Base-by-base conservation (phyloP, 2,329 filamentous ascomycete genomes). In the Penicillium sp. region DNA sequence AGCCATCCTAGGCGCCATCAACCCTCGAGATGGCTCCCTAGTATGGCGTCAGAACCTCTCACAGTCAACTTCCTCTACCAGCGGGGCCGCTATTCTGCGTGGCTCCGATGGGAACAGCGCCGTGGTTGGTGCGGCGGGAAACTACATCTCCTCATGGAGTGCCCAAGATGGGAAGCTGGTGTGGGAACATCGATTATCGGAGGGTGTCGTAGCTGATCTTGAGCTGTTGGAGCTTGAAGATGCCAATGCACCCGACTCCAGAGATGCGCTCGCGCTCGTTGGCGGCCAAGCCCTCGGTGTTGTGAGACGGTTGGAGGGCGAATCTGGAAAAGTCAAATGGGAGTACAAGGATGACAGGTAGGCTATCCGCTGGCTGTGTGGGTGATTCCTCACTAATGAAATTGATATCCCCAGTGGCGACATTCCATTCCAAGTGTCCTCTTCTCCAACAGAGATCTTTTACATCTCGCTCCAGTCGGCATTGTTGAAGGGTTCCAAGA, bases 31-130 rank as follows among this genome's bases (percentile, higher is more conserved):
- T 59, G 91, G 93, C 13, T 76, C 79, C 2, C 62, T 96, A 11
- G 78, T 96, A 2, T 98, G 93, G 93, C 79, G 93, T 39, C 91
- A 96, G 59, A 71, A 80, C 37, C 65, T 94, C 31, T 69, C 76
- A n/a, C 71, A 72, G 20, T 73, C 73, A 33, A 39, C 41, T 16
- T 39, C 51, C 28, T 33, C 45, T 17, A 43, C 45, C 18, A 43
- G 41, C 17, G 53, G 29, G 25, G 43, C 47, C 16, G 54, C 54
- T 41, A 73, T 80, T 56, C 66, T 94, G 53, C 76, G 85, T 48
- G 81, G 85, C n/a, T 81, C 81, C n/a, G 82, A 89, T 51, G 85
- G 83, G 43, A 84, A 91, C 62, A 81, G 84, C 53, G 84, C 83
- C 61, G 71, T 97, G 13, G 77, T 89, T 25, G 85, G 84, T 52